Conservation (phyloP, 176 grass and related monocot species). For the Oryza punctata region DNA sequence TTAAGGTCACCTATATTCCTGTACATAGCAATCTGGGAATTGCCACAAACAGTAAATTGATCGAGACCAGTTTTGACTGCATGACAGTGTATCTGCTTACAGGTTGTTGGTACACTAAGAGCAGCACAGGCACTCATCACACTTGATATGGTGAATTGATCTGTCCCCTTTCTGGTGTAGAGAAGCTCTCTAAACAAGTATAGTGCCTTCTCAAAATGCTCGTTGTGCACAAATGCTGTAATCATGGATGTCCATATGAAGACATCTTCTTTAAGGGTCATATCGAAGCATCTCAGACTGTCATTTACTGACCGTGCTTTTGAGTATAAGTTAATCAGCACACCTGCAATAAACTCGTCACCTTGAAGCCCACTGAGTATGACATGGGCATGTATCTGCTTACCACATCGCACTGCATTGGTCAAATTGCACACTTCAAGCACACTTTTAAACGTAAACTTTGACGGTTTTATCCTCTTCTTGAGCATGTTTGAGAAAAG, state of each 20-base stretch:
- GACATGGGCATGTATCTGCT: conserved; percentile 71
- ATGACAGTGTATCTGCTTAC: conserved; percentile 68
- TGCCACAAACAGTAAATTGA: conserved; percentile 55
- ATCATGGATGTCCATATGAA: conserved; percentile 78
- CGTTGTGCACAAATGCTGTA: conserved; percentile 48
- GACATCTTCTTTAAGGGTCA: conserved; percentile 47
- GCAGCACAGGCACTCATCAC: conserved; percentile 56
- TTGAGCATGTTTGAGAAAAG: conserved; percentile 61
- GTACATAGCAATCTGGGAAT: conserved; percentile 78
- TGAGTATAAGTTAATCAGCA: conserved; percentile 68
- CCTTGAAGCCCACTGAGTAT: conserved; percentile 61
- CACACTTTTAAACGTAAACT: conserved; percentile 70
- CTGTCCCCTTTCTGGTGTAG: conserved; percentile 34
- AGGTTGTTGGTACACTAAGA: conserved; percentile 49
- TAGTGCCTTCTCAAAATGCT: conserved; percentile 56
- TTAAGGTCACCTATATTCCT: conserved; percentile 52
- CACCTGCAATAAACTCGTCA: conserved; percentile 61
- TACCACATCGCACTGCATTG: conserved; percentile 53
- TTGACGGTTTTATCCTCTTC: conserved; percentile 63
- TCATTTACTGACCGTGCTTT: conserved; percentile 44
- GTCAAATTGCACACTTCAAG: conserved; percentile 72
- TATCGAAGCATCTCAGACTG: conserved; percentile 65
- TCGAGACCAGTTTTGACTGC: conserved; percentile 57
- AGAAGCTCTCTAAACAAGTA: conserved; percentile 61
- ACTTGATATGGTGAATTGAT: conserved; percentile 57